Evolutionary conservation across 345 rosid species (phyloP).

Genomic region (Xanthoceras sorbifolium): DNA sequence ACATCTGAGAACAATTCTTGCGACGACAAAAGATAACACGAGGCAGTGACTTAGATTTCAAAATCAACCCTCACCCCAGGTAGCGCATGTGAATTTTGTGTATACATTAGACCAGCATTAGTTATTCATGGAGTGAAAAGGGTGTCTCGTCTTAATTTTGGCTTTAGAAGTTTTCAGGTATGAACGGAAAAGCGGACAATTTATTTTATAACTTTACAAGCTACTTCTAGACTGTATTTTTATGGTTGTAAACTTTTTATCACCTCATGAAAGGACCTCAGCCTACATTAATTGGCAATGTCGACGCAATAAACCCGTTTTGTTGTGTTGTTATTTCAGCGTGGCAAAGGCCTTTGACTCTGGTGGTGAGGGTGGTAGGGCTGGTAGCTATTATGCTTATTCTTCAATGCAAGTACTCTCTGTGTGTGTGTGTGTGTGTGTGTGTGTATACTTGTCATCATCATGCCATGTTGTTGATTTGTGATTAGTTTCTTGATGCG

Average conservation of each 20-base stretch:
- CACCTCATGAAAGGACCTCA: neutral
- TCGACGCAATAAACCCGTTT: neutral
- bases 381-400: neutral
- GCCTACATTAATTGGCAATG: neutral
- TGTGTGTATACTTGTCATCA: too few relatives aligned
- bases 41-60: neutral
- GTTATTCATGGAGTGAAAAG: neutral
- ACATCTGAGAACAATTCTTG: constrained; percentile 32
- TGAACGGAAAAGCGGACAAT: neutral
- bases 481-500: too few relatives aligned
- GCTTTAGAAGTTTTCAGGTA: neutral
- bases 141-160: neutral
- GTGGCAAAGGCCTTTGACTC: neutral
- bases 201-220: neutral
- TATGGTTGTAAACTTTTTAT: neutral
- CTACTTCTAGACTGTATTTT: neutral
- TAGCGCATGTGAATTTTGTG: constrained; percentile 12
- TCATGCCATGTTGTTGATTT: neutral
- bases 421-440: too few relatives aligned
- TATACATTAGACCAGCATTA: constrained; percentile 12
- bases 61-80: constrained; percentile 2
- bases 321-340: neutral
- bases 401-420: neutral
- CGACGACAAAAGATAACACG: constrained; percentile 30
- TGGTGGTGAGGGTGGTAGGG: neutral